Conservation (phyloP, 106 monocot species). For the Amphibolis antarctica region DNA sequence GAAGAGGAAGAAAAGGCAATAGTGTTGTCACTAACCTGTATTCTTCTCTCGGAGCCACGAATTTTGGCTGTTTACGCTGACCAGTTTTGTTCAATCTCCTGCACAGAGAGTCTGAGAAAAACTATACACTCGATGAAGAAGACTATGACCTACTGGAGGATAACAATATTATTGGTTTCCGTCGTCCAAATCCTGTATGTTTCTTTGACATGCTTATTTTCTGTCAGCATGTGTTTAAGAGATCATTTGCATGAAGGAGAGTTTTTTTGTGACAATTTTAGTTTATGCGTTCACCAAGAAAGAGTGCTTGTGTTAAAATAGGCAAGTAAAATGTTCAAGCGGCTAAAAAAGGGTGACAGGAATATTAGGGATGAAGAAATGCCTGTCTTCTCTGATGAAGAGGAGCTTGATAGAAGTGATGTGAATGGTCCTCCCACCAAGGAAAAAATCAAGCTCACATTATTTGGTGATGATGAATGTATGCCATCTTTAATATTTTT, state of each 20-base stretch:
- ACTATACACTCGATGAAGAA: conserved; percentile 85
- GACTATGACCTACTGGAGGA: conserved; percentile 94
- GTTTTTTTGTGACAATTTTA: background rate
- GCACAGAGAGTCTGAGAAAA: conserved; percentile 67
- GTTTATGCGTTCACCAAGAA: too few relatives aligned
- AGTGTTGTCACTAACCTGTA: background rate
- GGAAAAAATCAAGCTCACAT: conserved; percentile 77
- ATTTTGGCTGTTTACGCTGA: background rate
- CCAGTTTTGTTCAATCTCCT: background rate
- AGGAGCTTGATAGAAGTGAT: conserved; percentile 42
- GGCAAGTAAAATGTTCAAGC: conserved; percentile 73
- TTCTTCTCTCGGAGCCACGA: background rate
- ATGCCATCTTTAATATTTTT: conserved; percentile 1
- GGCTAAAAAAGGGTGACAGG: conserved; percentile 88
- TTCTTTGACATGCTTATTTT: background rate
- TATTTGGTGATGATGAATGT: conserved; percentile 98
- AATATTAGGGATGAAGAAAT: conserved; percentile 31
- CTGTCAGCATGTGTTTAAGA: conserved; percentile 1
- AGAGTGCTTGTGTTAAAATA: conserved; percentile 17
- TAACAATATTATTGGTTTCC: conserved; percentile 77
- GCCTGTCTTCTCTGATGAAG: conserved; percentile 85
- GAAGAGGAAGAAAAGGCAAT: conserved; percentile 64
- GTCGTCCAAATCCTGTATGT: conserved; percentile 58
- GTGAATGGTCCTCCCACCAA: conserved; percentile 51
- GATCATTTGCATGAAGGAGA: background rate